phyloP scores from a whole-genome alignment of 305 asterid species.

The Caryopteris hybrid region DNA sequence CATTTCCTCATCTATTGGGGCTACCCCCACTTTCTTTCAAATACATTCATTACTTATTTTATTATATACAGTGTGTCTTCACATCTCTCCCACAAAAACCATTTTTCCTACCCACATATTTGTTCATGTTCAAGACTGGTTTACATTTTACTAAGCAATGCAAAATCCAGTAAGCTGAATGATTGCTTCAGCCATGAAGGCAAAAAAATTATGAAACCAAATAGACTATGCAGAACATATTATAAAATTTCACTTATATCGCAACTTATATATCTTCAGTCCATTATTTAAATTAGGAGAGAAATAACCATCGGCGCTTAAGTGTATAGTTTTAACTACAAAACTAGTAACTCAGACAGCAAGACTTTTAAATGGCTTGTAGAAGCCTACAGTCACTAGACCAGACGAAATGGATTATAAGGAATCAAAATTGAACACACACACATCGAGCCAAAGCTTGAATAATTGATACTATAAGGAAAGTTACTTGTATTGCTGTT shows the following conservation, averaged over 20 bases:
- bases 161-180: neutral
- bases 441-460: neutral
- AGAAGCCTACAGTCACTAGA: neutral
- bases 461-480: neutral
- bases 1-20: too few species aligned
- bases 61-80: too few species aligned
- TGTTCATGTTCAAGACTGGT: neutral
- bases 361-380: neutral
- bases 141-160: neutral
- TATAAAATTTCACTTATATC: neutral
- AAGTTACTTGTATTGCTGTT: slow-evolving; percentile 73
- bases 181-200: neutral
- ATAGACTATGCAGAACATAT: neutral
- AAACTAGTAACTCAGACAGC: slow-evolving; percentile 1
- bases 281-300: neutral
- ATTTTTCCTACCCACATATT: too few species aligned
- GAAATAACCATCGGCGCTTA: neutral
- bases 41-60: too few species aligned
- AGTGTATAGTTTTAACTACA: neutral
- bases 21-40: too few species aligned
- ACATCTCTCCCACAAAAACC: too few species aligned
- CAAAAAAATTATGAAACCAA: neutral
- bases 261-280: neutral
- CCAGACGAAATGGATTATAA: neutral
- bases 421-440: neutral